Conservation (phyloP, 108 stramenopile species). For the Schizochytrium sp. region DNA sequence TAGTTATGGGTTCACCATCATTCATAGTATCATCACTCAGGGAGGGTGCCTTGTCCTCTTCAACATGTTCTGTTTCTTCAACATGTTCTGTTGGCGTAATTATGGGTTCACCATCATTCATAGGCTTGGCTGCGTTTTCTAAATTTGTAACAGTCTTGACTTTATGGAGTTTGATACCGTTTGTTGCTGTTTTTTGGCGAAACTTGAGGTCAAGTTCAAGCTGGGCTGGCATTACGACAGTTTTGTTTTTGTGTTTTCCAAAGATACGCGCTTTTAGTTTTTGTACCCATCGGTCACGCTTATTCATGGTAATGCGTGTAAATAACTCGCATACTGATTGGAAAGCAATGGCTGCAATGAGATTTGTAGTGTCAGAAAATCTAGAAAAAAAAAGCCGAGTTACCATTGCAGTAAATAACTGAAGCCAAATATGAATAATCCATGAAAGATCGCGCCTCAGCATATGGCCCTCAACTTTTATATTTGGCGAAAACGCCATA, state of each 20-base stretch:
- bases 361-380: not conserved
- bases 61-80: too few relatives aligned
- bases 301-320: slow-evolving; percentile 9
- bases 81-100: too few relatives aligned
- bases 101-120: too few relatives aligned
- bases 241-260: not conserved
- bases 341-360: not conserved
- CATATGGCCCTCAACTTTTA: not conserved
- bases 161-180: too few relatives aligned
- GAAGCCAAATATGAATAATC: not conserved
- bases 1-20: too few relatives aligned
- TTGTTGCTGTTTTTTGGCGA: too few relatives aligned
- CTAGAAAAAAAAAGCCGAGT: not conserved
- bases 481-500: not conserved
- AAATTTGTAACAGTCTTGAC: too few relatives aligned
- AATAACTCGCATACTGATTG: not conserved
- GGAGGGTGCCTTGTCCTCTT: too few relatives aligned
- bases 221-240: too few relatives aligned
- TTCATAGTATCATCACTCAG: too few relatives aligned
- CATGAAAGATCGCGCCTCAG: not conserved
- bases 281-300: not conserved
- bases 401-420: not conserved
- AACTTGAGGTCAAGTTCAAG: too few relatives aligned
- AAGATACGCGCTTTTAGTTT: not conserved
- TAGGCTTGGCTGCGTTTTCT: too few relatives aligned